These are phyloP conservation scores for Strobilomyces confusus DNA, from an alignment of 768 basidiomycete species.

Conservation along the genomic window DNA sequence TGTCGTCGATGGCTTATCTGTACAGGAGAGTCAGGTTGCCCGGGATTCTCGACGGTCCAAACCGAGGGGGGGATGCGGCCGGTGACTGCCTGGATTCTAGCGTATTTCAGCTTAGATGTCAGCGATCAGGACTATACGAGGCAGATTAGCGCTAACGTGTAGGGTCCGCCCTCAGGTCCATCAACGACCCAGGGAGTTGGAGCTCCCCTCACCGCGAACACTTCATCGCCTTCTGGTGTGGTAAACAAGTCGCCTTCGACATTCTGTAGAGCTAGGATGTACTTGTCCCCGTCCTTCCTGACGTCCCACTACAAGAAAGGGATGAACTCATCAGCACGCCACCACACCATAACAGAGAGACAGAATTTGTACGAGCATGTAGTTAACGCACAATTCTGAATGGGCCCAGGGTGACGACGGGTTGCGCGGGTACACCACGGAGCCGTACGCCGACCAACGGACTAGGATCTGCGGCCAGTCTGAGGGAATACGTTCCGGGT, in stretches of 20 bases:
- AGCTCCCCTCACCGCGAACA: background rate
- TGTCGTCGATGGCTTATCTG: background rate
- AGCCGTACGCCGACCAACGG: background rate
- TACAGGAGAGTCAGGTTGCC: background rate
- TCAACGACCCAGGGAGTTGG: background rate
- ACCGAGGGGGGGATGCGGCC: background rate
- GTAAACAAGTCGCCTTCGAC: background rate
- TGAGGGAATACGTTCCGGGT: background rate
- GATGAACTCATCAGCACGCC: background rate
- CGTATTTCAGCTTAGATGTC: background rate
- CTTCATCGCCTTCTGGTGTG: background rate
- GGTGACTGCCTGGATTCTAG: background rate
- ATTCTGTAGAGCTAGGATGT: background rate
- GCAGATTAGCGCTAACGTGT: background rate
- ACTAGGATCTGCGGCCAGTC: no score
- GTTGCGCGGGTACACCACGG: background rate
- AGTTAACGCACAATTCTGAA: background rate
- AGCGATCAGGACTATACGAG: background rate
- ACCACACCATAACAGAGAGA: background rate
- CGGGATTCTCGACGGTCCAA: background rate
- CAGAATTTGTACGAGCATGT: no score
- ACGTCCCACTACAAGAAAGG: background rate
- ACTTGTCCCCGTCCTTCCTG: background rate
- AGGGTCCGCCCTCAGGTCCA: background rate
- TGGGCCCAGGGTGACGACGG: background rate